phyloP scores from a whole-genome alignment of 2,329 filamentous ascomycete genomes.

The Colletotrichum liaoningense region DNA sequence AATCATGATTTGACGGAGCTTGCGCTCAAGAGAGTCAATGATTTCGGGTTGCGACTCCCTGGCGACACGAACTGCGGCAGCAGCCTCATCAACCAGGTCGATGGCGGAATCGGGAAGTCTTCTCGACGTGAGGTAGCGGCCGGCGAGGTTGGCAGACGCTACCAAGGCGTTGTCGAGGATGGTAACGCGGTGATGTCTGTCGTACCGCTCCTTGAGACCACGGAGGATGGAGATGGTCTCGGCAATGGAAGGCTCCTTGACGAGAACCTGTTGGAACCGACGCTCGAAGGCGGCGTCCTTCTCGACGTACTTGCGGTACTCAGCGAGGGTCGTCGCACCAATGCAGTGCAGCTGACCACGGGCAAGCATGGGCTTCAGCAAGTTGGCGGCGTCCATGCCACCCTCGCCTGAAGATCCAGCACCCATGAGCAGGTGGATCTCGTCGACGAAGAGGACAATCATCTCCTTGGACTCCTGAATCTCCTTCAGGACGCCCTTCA shows the following conservation, averaged over 20 bases:
- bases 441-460: constrained; percentile 98
- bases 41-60: constrained; percentile 97
- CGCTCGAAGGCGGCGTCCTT: constrained; percentile 98
- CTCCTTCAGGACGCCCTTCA: constrained; percentile 99
- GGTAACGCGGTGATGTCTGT: constrained; percentile 97
- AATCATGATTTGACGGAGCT: constrained; percentile 90
- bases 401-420: constrained; percentile 94
- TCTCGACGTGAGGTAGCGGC: constrained; percentile 90
- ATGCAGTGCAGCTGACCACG: constrained; percentile 98
- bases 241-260: constrained; percentile 89
- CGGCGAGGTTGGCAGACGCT: constrained; percentile 88
- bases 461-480: constrained; percentile 95
- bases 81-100: constrained; percentile 95
- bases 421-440: constrained; percentile 98
- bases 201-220: constrained; percentile 97
- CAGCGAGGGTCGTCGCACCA: constrained; percentile 91
- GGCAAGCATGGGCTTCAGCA: constrained; percentile 98
- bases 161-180: constrained; percentile 96
- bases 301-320: constrained; percentile 99
- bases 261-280: constrained; percentile 97
- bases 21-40: constrained; percentile 93
- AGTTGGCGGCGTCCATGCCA: constrained; percentile 98
- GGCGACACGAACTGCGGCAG: constrained; percentile 94
- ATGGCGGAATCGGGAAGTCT: constrained; percentile 96
- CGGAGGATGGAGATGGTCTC: constrained; percentile 99